Evolutionary conservation across 2,329 filamentous ascomycete species (phyloP), one percentile per base, ranked within the genome.

Genomic region (Lasiodiplodia theobromae): DNA sequence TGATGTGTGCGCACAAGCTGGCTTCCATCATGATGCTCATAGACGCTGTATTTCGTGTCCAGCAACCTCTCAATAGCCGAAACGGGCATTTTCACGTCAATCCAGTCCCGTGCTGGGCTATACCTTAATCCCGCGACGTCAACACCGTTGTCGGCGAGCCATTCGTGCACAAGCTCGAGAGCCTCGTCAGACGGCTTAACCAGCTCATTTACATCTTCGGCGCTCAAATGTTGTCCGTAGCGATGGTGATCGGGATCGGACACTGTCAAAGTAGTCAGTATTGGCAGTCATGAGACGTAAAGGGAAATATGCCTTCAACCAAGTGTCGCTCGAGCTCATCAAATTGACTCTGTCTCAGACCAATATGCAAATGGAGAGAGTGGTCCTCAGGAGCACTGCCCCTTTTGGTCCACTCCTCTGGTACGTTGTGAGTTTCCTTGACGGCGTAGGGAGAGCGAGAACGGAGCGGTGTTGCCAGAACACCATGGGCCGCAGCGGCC

Each of bases 401-500:
- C 56, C 84, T 74, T 69, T 80, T 80, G 8, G 76, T 81, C 87
- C 87, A 89, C 66, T 78, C 78, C 31, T 77, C 76, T 7, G 87
- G 87, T 14, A 86, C 83, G 71, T 77, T 71, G 73, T 89, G 86
- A 18, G 79, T 80, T 70, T 89, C 87, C 77, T 89, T 89, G 71
- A 89, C 80, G 6, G 77, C 77, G 73, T 87, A 87, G 0, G 79
- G 75, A 21, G 81, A 80, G 51, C 81, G 79, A 10, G 78, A 72
- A 16, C 63, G 51, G 18, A 66, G 72, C 4, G 80, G 78, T 2
- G 75, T 77, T 71, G 82, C 60, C 78, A 81, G 62, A 8, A 70
- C 74, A 28, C 73, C 71, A 38, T 73, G 74, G 23, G 75, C 75
- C 57, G 75, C 74, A 51, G 74, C 69, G 63, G 74, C 72, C 31